Conservation (phyloP, 768 basidiomycete species). For the Hydnum rufescens region DNA sequence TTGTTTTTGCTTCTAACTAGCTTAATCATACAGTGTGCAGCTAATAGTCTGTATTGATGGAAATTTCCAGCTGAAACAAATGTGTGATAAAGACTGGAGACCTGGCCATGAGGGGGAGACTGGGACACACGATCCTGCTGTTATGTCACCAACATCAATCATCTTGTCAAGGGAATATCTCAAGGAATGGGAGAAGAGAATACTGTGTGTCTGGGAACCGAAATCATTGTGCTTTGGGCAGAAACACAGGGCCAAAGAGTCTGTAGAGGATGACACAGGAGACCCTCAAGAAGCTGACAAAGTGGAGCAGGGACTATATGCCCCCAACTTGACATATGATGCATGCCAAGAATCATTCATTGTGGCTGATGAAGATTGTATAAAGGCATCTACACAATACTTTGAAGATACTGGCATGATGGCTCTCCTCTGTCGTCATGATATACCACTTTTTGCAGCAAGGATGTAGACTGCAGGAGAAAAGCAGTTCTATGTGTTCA, state of each 20-base stretch:
- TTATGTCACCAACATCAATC: neutral
- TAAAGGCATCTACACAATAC: neutral
- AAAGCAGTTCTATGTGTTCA: neutral
- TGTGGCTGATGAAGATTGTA: neutral
- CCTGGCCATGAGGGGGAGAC: neutral
- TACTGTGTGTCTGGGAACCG: neutral
- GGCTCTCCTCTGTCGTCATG: neutral
- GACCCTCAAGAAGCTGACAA: neutral
- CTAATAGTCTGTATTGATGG: neutral
- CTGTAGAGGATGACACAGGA: neutral
- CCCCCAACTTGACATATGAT: neutral
- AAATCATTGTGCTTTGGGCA: neutral
- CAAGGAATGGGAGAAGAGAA: neutral
- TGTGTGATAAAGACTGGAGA: neutral
- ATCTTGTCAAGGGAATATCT: neutral
- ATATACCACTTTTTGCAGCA: neutral
- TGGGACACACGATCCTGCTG: neutral
- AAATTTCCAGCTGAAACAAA: neutral
- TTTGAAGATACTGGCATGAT: slow-evolving; percentile 1
- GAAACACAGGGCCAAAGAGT: neutral
- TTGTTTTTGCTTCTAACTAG: no score
- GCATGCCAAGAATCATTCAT: neutral
- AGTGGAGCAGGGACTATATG: neutral
- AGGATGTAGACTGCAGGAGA: neutral
- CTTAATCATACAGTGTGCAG: neutral